These are phyloP conservation scores for Hapsidospora chrysogenum DNA, from an alignment of 495 filamentous ascomycete genomes.

Conservation along the genomic window DNA sequence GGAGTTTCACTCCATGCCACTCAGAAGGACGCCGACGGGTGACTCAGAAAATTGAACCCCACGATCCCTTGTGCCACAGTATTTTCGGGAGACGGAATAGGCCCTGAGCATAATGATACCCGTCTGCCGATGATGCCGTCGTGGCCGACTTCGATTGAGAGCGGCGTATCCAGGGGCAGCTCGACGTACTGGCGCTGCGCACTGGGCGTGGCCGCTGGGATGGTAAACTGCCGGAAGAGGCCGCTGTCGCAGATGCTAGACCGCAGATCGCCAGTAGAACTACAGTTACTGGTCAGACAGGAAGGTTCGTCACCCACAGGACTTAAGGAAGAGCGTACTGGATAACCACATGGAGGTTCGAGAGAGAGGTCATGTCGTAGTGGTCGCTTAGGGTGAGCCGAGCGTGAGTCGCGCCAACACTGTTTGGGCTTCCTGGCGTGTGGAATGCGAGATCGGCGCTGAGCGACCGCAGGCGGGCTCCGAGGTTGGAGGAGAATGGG, in stretches of 20 bases:
- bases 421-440: constrained; percentile 6
- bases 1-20: neutral
- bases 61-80: constrained; percentile 27
- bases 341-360: constrained; percentile 9
- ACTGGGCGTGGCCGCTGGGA: neutral
- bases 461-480: constrained; percentile 2
- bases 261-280: constrained; percentile 20
- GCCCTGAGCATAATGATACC: constrained; percentile 18
- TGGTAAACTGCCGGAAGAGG: constrained; percentile 16
- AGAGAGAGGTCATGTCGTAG: neutral
- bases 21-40: neutral
- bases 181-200: constrained; percentile 8
- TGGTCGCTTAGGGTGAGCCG: constrained; percentile 4
- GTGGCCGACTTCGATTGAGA: constrained; percentile 21
- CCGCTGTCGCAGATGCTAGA: constrained; percentile 15
- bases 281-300: constrained; percentile 4
- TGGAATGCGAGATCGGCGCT: constrained; percentile 12
- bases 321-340: constrained; percentile 9
- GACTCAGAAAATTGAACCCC: constrained; percentile 19
- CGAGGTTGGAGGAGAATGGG: constrained; percentile 5
- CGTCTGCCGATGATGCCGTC: constrained; percentile 30
- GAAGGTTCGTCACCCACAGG: neutral
- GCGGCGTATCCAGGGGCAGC: constrained; percentile 13
- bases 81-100: constrained; percentile 2
- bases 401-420: constrained; percentile 11